Base-by-base conservation (phyloP, 495 filamentous ascomycete genomes). In the Neurospora tetraspora region DNA sequence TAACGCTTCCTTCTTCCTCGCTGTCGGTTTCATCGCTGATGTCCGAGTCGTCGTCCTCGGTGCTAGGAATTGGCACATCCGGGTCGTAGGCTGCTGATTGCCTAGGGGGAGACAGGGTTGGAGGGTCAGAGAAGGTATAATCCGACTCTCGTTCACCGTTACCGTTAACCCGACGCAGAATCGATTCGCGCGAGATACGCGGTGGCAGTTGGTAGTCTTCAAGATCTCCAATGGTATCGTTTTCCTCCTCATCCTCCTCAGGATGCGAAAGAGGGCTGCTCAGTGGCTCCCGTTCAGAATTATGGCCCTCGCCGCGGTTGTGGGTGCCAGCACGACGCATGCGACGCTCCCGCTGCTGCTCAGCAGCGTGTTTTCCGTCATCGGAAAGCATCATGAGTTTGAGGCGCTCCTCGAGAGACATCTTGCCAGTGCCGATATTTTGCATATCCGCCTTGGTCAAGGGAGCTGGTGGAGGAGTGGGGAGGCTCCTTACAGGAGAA, bases 161-260 rank as follows among this genome's bases (percentile, higher is more conserved):
- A 53, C 91, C 91, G 76, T 94, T 94, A 31, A 98, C 90, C 72
- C 94, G 94, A 18, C 93, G 89, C 69, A 97, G 82, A 72, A 98
- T 98, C 0, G 94, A 97, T 78, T 98, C 96, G 27, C 96, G 88
- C 40, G 96, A 98, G 77, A 97, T 95, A 37, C 90, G 91, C 16
- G 92, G 92, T 39, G 91, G 88, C 0, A 90, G 81, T 70, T 91
- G 86, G 71, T 89, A 90, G 39, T 89, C 87, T 16, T 84, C 87
- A 36, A 88, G 78, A 72, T 88, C 88, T 47, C 84, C 87, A 45
- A 88, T 74, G 18, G 82, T 86, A 70, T 89, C 87, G 34, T 86
- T 83, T 47, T 82, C 83, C 68, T 86, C 82, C 31, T 77, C 73
- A 3, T 71, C 76, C 27, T 74, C 76, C 12, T 78, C 75, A 12